A percentile compares a stretch with the other conserved stretches of the same genome.
Evolutionary conservation across 345 rosid genomes (phyloP).

Genomic region (Heritiera fomes): DNA sequence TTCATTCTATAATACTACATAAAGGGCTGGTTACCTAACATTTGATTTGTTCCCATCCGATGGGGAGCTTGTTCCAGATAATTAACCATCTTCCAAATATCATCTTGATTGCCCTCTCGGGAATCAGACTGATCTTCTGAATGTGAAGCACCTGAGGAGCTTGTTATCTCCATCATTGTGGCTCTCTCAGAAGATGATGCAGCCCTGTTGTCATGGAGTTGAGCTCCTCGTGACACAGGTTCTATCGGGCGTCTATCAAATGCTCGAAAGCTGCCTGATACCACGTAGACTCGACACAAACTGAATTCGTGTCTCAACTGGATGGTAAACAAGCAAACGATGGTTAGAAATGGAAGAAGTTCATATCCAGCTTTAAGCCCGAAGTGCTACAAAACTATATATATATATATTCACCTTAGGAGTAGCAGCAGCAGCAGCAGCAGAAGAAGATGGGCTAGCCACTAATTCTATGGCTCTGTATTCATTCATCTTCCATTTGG

Average conservation of each 20-base stretch:
- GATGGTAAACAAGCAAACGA: conserved; percentile 19
- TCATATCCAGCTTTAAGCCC: background rate
- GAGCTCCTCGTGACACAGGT: conserved; percentile 31
- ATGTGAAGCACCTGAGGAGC: conserved; percentile 49
- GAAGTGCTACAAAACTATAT: background rate
- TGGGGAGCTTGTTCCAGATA: conserved; percentile 34
- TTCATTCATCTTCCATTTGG: conserved; percentile 97
- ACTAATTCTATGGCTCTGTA: conserved; percentile 70
- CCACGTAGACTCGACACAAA: conserved; percentile 78
- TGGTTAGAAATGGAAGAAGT: conserved; percentile 23
- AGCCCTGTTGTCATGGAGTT: conserved; percentile 30
- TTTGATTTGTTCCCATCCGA: conserved; percentile 59
- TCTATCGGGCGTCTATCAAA: conserved; percentile 89
- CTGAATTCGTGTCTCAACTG: conserved; percentile 84
- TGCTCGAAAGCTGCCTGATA: conserved; percentile 72
- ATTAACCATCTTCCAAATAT: conserved; percentile 30
- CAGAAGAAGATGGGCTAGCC: conserved; percentile 25
- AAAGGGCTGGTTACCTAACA: background rate
- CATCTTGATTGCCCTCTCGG: conserved; percentile 31
- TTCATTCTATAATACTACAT: background rate
- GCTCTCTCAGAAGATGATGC: conserved; percentile 32
- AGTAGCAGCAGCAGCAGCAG: conserved; percentile 25
- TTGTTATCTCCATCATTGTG: conserved; percentile 31
- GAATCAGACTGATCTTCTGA: conserved; percentile 43
- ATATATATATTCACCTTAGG: conserved; percentile 42